Percentiles rank a stretch among this genome's conserved stretches.
phyloP scores from a whole-genome alignment of 768 basidiomycete genomes.

The Mycena kentingensis region DNA sequence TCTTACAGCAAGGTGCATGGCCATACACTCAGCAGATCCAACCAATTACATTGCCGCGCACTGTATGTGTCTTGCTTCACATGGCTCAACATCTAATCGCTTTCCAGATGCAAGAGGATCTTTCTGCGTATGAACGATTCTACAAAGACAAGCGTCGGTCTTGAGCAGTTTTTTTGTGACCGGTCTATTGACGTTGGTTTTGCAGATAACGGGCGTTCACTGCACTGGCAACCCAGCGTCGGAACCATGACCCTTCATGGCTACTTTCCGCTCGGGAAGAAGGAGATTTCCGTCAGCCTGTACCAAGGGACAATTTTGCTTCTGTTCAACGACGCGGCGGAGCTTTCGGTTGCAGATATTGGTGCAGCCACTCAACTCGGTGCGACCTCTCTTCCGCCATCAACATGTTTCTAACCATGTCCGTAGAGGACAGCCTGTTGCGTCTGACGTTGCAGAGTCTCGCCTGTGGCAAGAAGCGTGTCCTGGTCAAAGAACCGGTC shows the following conservation, averaged over 20 bases:
- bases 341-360: constrained; percentile 69
- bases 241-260: constrained; percentile 80
- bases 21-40: constrained; percentile 64
- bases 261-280: constrained; percentile 64
- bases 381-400: constrained; percentile 38
- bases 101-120: constrained; percentile 69
- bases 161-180: background rate
- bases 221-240: constrained; percentile 87
- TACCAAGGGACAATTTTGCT: constrained; percentile 88
- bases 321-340: constrained; percentile 74
- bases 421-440: constrained; percentile 68
- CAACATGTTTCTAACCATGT: constrained; percentile 26
- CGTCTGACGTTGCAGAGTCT: constrained; percentile 89
- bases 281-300: constrained; percentile 89
- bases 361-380: constrained; percentile 69
- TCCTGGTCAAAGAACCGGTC: constrained; percentile 76
- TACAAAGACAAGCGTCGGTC: constrained; percentile 76
- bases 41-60: constrained; percentile 53
- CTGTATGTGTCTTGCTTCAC: constrained; percentile 38
- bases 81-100: constrained; percentile 12
- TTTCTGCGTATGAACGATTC: constrained; percentile 63
- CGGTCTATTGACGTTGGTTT: background rate
- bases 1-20: constrained; percentile 89
- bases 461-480: constrained; percentile 87
- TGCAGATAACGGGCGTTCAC: constrained; percentile 22